A percentile compares a stretch with the other conserved stretches of the same genome.
These are phyloP conservation scores for Erodium trifolium DNA, from an alignment of 441 rosid species.

Conservation along the genomic window DNA sequence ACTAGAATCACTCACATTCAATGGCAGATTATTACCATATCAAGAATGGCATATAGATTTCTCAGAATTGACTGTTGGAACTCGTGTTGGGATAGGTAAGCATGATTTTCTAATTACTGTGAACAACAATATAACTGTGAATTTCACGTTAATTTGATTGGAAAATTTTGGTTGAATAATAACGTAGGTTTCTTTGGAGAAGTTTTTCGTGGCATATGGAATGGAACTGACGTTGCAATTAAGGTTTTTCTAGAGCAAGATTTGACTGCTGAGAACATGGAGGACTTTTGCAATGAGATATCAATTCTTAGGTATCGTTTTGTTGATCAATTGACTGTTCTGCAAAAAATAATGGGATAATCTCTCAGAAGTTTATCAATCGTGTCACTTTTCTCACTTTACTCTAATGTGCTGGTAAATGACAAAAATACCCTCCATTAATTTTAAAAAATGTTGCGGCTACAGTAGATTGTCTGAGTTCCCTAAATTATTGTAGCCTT, in stretches of 20 bases:
- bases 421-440: too few relatives aligned
- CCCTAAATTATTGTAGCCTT: too few relatives aligned
- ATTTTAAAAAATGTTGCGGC: too few relatives aligned
- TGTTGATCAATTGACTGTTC: neutral
- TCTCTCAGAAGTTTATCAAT: too few relatives aligned
- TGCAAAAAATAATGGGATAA: neutral
- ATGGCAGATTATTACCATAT: constrained; percentile 59
- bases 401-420: too few relatives aligned
- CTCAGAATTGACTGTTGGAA: constrained; percentile 86
- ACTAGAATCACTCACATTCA: constrained; percentile 83
- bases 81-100: constrained; percentile 99
- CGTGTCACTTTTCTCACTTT: too few relatives aligned
- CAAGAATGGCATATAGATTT: constrained; percentile 96
- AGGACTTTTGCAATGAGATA: constrained; percentile 99
- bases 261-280: constrained; percentile 57
- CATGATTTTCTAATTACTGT: constrained; percentile 3
- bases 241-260: constrained; percentile 70
- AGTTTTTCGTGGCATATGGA: constrained; percentile 96
- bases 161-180: constrained; percentile 1
- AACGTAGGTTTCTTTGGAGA: constrained; percentile 85
- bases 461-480: too few relatives aligned
- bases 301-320: constrained; percentile 79
- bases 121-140: too few relatives aligned
- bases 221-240: constrained; percentile 96
- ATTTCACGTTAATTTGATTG: neutral